phyloP scores from a whole-genome alignment of 2,329 filamentous ascomycete species.

The Didymella lethalis region DNA sequence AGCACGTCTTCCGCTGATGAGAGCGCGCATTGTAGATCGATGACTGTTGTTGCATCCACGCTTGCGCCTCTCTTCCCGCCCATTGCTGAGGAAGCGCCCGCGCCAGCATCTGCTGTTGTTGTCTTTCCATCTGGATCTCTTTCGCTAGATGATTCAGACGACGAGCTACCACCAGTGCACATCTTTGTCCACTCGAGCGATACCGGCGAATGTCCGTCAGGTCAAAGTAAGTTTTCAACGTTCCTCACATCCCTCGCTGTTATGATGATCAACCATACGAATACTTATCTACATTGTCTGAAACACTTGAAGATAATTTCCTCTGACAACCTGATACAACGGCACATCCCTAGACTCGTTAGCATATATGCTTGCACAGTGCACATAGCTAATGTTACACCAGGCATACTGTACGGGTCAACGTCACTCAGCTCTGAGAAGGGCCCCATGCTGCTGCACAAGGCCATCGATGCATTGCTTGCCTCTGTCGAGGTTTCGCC shows the following conservation, averaged over 20 bases:
- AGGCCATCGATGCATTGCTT: constrained; percentile 56
- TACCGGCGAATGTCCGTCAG: constrained; percentile 85
- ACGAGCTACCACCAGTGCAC: constrained; percentile 60
- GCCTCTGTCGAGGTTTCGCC: constrained; percentile 45
- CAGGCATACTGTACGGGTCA: constrained; percentile 67
- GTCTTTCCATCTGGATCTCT: constrained; percentile 67
- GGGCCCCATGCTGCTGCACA: constrained; percentile 49
- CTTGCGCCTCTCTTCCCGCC: constrained; percentile 73
- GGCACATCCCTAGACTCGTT: constrained; percentile 38
- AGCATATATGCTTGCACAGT: constrained; percentile 6
- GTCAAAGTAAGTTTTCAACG: constrained; percentile 79
- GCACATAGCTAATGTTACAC: constrained; percentile 47
- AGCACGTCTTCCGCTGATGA: constrained; percentile 23
- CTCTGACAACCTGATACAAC: constrained; percentile 86
- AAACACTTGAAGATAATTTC: constrained; percentile 84
- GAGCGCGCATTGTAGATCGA: constrained; percentile 63
- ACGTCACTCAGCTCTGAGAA: constrained; percentile 50
- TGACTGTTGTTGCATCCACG: constrained; percentile 73
- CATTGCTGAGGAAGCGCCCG: constrained; percentile 76
- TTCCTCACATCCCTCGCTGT: constrained; percentile 48
- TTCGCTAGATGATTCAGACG: constrained; percentile 48
- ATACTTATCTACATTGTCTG: constrained; percentile 99
- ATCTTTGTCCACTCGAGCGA: constrained; percentile 83
- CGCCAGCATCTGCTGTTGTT: constrained; percentile 76
- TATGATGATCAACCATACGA: constrained; percentile 84